A percentile compares a stretch with the other conserved stretches of the same genome.
These are phyloP conservation scores for Lepidium sativum DNA, from an alignment of 345 rosid genomes.

Conservation along the genomic window DNA sequence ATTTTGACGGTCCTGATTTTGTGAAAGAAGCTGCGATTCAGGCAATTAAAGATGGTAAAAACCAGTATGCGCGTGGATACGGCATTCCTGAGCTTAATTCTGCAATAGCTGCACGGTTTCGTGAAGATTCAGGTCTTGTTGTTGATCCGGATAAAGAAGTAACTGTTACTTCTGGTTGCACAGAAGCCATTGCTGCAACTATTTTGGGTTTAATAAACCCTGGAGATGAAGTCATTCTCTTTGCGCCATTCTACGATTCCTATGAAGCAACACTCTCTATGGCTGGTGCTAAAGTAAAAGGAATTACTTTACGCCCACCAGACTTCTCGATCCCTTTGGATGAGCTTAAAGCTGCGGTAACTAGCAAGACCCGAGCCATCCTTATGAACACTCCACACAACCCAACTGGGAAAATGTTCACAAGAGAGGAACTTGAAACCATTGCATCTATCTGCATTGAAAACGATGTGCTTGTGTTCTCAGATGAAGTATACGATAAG, in stretches of 20 bases:
- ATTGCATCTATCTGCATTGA: conserved; percentile 80
- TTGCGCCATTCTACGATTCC: conserved; percentile 91
- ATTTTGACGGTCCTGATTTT: conserved; percentile 94
- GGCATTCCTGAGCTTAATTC: conserved; percentile 69
- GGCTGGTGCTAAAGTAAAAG: conserved; percentile 80
- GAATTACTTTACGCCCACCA: conserved; percentile 78
- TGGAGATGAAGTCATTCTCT: conserved; percentile 84
- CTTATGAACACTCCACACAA: conserved; percentile 89
- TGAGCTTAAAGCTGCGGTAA: conserved; percentile 65
- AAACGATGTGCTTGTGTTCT: conserved; percentile 73
- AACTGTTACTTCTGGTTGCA: conserved; percentile 92
- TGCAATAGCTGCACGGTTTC: conserved; percentile 64
- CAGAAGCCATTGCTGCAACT: conserved; percentile 91
- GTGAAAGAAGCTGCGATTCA: conserved; percentile 90
- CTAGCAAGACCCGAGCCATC: conserved; percentile 71
- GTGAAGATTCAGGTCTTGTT: conserved; percentile 58
- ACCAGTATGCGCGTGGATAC: conserved; percentile 89
- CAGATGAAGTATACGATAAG: conserved; percentile 92
- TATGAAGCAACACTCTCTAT: conserved; percentile 94
- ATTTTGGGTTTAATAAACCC: conserved; percentile 83
- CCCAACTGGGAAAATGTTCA: conserved; percentile 95
- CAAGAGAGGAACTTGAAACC: conserved; percentile 52
- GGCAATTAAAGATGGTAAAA: conserved; percentile 83
- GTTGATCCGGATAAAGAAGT: conserved; percentile 87
- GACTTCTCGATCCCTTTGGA: conserved; percentile 63